These are phyloP conservation scores for Nigrograna mackinnonii DNA, from an alignment of 2,329 filamentous ascomycete species.

Conservation along the genomic window DNA sequence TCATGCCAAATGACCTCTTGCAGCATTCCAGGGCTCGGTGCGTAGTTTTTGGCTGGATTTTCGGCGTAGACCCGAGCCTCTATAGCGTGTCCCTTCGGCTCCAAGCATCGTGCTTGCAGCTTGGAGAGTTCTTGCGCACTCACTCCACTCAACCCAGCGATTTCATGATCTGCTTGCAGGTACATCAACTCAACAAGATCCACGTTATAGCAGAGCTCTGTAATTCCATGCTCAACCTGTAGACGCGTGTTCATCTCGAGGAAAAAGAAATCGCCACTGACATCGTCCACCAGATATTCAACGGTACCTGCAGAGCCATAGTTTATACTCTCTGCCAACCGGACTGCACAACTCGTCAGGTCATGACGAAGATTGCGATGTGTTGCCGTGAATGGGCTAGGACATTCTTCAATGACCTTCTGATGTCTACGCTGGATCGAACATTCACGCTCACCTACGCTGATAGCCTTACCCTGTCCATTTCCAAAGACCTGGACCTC, in stretches of 20 bases:
- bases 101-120: conserved; percentile 44
- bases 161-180: conserved; percentile 56
- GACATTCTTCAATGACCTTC: conserved; percentile 89
- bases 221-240: conserved; percentile 63
- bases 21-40: conserved; percentile 62
- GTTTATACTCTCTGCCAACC: conserved; percentile 59
- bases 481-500: conserved; percentile 93
- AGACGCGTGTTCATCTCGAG: conserved; percentile 63
- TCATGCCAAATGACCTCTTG: conserved; percentile 61
- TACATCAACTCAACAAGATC: conserved; percentile 62
- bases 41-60: conserved; percentile 62
- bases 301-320: conserved; percentile 91
- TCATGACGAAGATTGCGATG: conserved; percentile 61
- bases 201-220: conserved; percentile 58
- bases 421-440: conserved; percentile 86
- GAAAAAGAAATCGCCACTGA: conserved; percentile 76
- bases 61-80: conserved; percentile 62
- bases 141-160: conserved; percentile 50
- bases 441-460: conserved; percentile 87
- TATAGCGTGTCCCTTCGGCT: conserved; percentile 53
- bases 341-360: conserved; percentile 70
- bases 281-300: conserved; percentile 87
- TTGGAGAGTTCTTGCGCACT: conserved; percentile 44
- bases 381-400: conserved; percentile 67
- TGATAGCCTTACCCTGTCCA: conserved; percentile 74